phyloP scores from a whole-genome alignment of 1,139 yeast genomes.

The Yamadazyma diddensiae region DNA sequence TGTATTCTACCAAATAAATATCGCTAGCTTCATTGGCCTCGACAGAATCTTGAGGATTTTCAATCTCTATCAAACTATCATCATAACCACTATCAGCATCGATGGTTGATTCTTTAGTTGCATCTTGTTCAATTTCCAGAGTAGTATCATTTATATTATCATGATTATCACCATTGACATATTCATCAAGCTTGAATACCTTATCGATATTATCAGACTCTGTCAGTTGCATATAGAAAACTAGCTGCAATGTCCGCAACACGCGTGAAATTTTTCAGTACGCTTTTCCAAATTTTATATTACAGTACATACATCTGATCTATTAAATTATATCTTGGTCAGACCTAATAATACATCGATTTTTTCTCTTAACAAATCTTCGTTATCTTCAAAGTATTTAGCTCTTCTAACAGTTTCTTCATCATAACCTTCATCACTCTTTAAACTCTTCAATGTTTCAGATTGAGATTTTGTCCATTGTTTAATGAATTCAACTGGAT shows the following conservation, averaged over 20 bases:
- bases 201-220: conserved; percentile 5
- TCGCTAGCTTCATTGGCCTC: not conserved
- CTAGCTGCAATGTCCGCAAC: no score
- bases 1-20: conserved; percentile 30
- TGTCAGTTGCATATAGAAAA: not conserved
- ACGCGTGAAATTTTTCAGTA: not conserved
- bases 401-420: conserved; percentile 88
- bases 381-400: conserved; percentile 74
- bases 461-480: conserved; percentile 74
- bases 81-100: not conserved
- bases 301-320: not conserved
- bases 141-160: not conserved
- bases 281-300: not conserved
- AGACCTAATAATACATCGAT: conserved; percentile 64
- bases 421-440: conserved; percentile 86
- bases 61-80: not conserved
- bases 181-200: conserved; percentile 53
- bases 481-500: conserved; percentile 74
- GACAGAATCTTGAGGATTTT: not conserved
- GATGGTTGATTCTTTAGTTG: not conserved
- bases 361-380: conserved; percentile 63
- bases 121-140: not conserved
- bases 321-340: conserved; percentile 22
- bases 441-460: conserved; percentile 69
- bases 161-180: conserved; percentile 23